phyloP scores from a whole-genome alignment of 345 rosid species.

The Brassica napus region DNA sequence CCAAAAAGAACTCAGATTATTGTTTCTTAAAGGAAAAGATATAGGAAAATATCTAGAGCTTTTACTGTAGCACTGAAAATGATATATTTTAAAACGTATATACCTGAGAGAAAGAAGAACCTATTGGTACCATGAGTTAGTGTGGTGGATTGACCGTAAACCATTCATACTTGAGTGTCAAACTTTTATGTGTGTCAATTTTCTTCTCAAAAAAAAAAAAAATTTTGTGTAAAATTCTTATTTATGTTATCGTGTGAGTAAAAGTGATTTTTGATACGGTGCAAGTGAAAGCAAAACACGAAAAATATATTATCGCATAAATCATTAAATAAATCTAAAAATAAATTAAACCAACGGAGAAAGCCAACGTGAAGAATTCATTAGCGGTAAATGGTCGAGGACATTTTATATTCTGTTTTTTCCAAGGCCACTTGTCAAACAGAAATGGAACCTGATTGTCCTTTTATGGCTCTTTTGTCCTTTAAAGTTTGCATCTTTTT shows the following conservation, averaged over 20 bases:
- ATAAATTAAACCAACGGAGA: too few relatives aligned
- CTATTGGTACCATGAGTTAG: background rate
- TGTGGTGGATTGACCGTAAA: too few relatives aligned
- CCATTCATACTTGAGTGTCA: background rate
- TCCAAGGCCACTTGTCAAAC: background rate
- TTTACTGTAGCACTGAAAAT: background rate
- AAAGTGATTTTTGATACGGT: too few relatives aligned
- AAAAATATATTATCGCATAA: too few relatives aligned
- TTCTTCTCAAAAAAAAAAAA: too few relatives aligned
- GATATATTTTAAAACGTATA: background rate
- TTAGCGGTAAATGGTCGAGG: too few relatives aligned
- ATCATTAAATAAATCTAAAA: too few relatives aligned
- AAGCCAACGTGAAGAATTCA: too few relatives aligned
- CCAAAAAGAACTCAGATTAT: background rate
- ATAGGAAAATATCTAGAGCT: conserved; percentile 19
- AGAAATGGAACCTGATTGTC: background rate
- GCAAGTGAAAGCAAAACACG: too few relatives aligned
- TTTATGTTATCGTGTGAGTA: too few relatives aligned
- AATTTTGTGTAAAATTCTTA: too few relatives aligned
- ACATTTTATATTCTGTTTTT: background rate
- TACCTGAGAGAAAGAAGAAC: background rate
- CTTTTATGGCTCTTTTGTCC: background rate
- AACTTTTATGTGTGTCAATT: too few relatives aligned
- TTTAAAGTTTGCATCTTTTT: conserved; percentile 8
- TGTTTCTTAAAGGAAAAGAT: conserved; percentile 15